phyloP scores from a whole-genome alignment of 176 grass and related monocot genomes.

The Rhipidocladum racemiflorum region DNA sequence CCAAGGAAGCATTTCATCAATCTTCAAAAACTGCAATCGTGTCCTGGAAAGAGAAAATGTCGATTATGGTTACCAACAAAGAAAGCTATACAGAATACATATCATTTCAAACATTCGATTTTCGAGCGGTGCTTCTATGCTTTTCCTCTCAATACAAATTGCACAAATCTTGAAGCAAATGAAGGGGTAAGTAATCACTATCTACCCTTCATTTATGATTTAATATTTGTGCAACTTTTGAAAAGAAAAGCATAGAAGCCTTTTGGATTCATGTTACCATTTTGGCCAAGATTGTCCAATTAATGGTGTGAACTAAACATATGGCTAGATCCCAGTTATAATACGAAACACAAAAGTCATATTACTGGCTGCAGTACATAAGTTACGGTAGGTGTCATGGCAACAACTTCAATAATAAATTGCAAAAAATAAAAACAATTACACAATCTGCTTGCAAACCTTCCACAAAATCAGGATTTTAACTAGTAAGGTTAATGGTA shows the following conservation, averaged over 20 bases:
- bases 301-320: neutral
- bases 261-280: neutral
- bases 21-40: constrained; percentile 2
- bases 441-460: neutral
- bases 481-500: neutral
- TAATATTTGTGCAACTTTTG: too few relatives aligned
- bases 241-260: too few relatives aligned
- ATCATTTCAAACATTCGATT: neutral
- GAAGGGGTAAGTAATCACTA: too few relatives aligned
- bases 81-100: neutral
- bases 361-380: neutral
- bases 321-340: neutral
- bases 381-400: neutral
- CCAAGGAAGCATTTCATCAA: constrained; percentile 15
- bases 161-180: too few relatives aligned
- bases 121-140: too few relatives aligned
- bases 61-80: neutral
- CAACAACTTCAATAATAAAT: too few relatives aligned
- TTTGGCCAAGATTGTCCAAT: neutral
- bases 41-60: constrained; percentile 38
- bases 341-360: neutral
- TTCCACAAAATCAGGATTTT: neutral
- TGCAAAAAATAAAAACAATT: too few relatives aligned
- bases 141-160: too few relatives aligned
- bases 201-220: too few relatives aligned